Evolutionary conservation across 345 rosid species (phyloP).

Genomic region (Dimocarpus longan): DNA sequence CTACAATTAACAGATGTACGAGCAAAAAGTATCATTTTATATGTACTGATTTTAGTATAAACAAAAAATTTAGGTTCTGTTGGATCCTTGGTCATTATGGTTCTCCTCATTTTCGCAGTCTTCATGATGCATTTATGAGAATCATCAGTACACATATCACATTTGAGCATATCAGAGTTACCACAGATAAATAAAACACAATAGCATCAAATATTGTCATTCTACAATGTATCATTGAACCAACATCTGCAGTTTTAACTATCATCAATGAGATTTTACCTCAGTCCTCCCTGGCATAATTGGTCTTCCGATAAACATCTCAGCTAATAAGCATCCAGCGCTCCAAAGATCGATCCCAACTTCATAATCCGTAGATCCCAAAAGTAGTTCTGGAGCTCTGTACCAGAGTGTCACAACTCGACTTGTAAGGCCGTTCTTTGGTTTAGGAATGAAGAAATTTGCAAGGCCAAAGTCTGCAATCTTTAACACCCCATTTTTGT

Average conservation of each 20-base stretch:
- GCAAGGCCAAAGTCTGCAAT: constrained; percentile 90
- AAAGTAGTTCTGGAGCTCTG: constrained; percentile 82
- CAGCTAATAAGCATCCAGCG: constrained; percentile 81
- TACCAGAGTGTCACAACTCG: constrained; percentile 93
- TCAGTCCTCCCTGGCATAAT: constrained; percentile 91
- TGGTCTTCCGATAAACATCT: constrained; percentile 79
- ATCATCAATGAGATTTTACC: constrained; percentile 38
- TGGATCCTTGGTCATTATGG: no score
- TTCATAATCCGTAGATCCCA: constrained; percentile 84
- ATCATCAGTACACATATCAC: neutral
- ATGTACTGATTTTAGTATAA: neutral
- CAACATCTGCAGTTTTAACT: neutral
- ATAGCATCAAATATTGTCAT: neutral
- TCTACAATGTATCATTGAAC: neutral
- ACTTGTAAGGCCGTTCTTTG: constrained; percentile 62
- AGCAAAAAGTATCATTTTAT: neutral
- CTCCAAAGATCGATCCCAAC: constrained; percentile 90
- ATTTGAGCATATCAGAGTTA: neutral
- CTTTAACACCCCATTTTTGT: constrained; percentile 65
- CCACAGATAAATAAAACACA: neutral
- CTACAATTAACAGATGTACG: neutral
- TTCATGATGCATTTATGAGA: neutral
- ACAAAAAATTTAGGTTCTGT: no score
- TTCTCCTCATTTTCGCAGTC: neutral
- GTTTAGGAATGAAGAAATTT: constrained; percentile 54